Evolutionary conservation across 768 basidiomycete species (phyloP), one percentile per base, ranked within the genome.

Genomic region (Arthromyces matolae): DNA sequence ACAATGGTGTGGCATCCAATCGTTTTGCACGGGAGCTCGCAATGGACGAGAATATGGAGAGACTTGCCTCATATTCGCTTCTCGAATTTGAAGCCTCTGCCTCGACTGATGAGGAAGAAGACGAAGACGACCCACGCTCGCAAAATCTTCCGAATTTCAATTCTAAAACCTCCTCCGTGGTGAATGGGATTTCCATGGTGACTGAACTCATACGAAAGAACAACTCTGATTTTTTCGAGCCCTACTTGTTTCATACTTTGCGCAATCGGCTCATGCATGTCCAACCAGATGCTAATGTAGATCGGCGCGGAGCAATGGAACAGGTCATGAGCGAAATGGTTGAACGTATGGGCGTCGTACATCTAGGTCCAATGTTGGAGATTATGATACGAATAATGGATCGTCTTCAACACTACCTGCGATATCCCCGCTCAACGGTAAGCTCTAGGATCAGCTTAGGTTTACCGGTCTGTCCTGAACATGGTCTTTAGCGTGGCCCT

Each of bases 141-240:
- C 54, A 53, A 9, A 38, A 44, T 56, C 64, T 63, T 14, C 67
- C 76, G 36, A 70, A 73, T 55, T 65, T 73, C 59, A 58, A 83
- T 67, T 71, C 83, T 59, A 55, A 79, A 7, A 77, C 79, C 1
- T 96, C 93, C 9, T 90, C 91, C 6, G 83, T 97, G 44, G 77
- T 88, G 22, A 83, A 93, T 53, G 85, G 90, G 9, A 88, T 94
- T 56, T 84, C 86, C 34, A 83, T 97, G 59, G 75, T 97, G 51
- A 87, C 94, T 54, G 95, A 98, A 63, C 77, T 96, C 32, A 96
- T 97, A 55, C 81, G 94, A 43, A 93, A 97, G 64, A 97, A 97
- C 67, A 97, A 98, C 64, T 95, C 94, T 31, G 95, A 99, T 64
- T 97, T 93, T 62, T 94, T 96, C 61, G 96, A 99, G 68, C 95